Base-by-base conservation (phyloP, 257 asterid genomes). In the Primulina tabacum region DNA sequence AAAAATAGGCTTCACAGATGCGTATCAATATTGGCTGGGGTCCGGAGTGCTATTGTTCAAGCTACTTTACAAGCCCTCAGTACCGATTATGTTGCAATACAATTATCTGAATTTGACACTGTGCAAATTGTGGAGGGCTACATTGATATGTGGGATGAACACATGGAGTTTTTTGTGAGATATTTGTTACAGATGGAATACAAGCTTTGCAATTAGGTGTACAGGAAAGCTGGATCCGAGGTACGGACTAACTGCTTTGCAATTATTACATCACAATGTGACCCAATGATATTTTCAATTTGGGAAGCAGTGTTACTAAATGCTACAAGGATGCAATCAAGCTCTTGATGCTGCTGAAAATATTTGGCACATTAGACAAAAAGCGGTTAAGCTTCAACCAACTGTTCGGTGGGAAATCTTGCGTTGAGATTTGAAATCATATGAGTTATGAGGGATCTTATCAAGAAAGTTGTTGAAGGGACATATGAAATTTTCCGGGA, bases 281-380 rank as follows among this genome's bases (percentile, higher is more conserved):
- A 56, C 84, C 90, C 71, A 71, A 47, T 0, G 74, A 83, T 5
- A 86, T 90, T 65, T 68, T 90, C 33, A 67, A 76, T 29, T 93
- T 89, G 18, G 97, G 95, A 1, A 69, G 71, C 73, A 66, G 67
- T 8, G 71, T 93, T 58, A 72, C 90, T 8, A 70, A 47, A 35
- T 85, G 91, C 71, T 90, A 89, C 88, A 90, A 87, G 59, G 97
- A 93, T 71, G 97, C 97, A 57, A 66, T 88, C 71, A 93, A 90
- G 84, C 83, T 93, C 17, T 76, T 90, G 82, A 85, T 77, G 75
- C 73, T 93, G 66, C 76, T 93, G 78, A 84, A 84, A 60, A 77
- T 93, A 50, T 93, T 90, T 56, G 82, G 90, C 64, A 80, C 90
- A 18, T 79, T 93, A 1, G 85, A 86, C 77, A 89, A 67, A 70